phyloP scores from a whole-genome alignment of 2,329 filamentous ascomycete species.

The Calonectria honghensis region DNA sequence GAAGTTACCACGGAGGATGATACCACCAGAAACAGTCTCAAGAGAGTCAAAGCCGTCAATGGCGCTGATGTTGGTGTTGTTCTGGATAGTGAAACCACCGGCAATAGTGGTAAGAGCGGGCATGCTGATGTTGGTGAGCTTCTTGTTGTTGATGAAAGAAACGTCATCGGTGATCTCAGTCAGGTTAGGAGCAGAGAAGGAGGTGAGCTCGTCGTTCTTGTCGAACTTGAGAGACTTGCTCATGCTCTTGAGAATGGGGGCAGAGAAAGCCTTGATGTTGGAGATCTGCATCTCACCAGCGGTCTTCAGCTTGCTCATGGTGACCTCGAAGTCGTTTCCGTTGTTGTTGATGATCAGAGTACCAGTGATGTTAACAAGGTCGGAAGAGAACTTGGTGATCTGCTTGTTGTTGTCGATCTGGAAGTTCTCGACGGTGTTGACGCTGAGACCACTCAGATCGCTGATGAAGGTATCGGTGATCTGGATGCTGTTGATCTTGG shows the following conservation, averaged over 20 bases:
- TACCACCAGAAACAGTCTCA: conserved; percentile 82
- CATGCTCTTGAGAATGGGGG: conserved; percentile 83
- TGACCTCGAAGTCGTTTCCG: conserved; percentile 80
- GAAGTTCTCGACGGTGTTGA: conserved; percentile 82
- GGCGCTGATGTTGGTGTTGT: conserved; percentile 85
- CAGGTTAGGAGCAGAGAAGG: conserved; percentile 80
- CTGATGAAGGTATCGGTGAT: conserved; percentile 92
- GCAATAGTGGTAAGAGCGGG: conserved; percentile 80
- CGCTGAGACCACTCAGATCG: conserved; percentile 86
- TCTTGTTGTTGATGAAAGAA: conserved; percentile 78
- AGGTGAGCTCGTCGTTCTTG: conserved; percentile 80
- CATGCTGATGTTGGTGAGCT: conserved; percentile 84
- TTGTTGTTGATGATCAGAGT: conserved; percentile 87
- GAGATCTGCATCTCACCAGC: conserved; percentile 72
- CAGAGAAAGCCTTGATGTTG: conserved; percentile 83
- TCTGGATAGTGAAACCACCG: conserved; percentile 89
- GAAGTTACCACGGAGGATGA: conserved; percentile 91
- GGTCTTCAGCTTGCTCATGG: conserved; percentile 85
- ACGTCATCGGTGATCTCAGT: conserved; percentile 75
- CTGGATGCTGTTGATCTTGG: conserved; percentile 78
- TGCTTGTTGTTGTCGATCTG: conserved; percentile 93
- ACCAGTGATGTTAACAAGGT: conserved; percentile 84
- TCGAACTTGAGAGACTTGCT: conserved; percentile 90
- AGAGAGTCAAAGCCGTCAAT: conserved; percentile 83
- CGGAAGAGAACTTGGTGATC: conserved; percentile 84